These are phyloP conservation scores for Mikania micrantha DNA, from an alignment of 129 eudicot species.

Conservation along the genomic window DNA sequence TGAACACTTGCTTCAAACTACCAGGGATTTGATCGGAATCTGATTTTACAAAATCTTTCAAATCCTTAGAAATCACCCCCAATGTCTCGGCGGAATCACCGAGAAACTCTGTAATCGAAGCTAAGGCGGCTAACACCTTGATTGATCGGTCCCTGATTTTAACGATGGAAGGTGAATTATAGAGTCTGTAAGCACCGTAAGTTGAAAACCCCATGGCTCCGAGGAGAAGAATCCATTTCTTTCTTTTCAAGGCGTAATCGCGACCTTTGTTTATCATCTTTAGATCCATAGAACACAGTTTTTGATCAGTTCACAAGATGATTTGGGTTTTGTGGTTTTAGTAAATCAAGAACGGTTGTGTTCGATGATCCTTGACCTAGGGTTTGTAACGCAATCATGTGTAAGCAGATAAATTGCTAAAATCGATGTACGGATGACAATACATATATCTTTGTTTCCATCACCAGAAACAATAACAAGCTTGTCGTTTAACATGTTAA, in stretches of 20 bases:
- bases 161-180: constrained; percentile 45
- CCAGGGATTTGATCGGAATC: constrained; percentile 80
- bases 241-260: constrained; percentile 33
- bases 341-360: background rate
- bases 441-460: too few relatives aligned
- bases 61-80: constrained; percentile 63
- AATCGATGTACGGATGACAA: background rate
- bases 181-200: constrained; percentile 55
- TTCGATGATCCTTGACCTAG: background rate
- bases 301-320: background rate
- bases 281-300: constrained; percentile 39
- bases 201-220: constrained; percentile 56
- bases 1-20: constrained; percentile 65
- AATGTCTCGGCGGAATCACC: constrained; percentile 73
- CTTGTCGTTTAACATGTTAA: too few relatives aligned
- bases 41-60: constrained; percentile 59
- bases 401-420: background rate
- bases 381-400: constrained; percentile 11
- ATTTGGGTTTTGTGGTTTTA: background rate
- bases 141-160: constrained; percentile 39
- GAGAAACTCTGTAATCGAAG: constrained; percentile 46
- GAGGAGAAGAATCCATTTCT: constrained; percentile 35
- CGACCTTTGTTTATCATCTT: constrained; percentile 36
- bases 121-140: constrained; percentile 46
- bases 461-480: background rate